Conservation (phyloP, 2,329 filamentous ascomycete genomes). For the Leptographium radiaticola region DNA sequence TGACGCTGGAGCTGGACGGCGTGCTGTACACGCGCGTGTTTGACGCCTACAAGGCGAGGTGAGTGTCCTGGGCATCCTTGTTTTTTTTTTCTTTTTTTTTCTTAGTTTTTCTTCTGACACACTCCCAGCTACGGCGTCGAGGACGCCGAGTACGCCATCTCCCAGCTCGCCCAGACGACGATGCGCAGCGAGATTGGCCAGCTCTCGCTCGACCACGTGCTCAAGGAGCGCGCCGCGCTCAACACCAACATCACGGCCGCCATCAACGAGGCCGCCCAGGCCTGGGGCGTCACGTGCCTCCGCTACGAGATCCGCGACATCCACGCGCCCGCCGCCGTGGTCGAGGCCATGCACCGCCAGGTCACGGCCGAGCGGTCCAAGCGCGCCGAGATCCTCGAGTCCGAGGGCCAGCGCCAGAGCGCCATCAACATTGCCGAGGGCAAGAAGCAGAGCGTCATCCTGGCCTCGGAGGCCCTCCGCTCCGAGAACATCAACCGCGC, state of each 20-base stretch:
- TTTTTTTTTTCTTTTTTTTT: neutral
- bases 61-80: constrained; percentile 16
- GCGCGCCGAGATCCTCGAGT: constrained; percentile 93
- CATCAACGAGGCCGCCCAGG: constrained; percentile 94
- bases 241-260: constrained; percentile 98
- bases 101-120: neutral
- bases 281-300: constrained; percentile 92
- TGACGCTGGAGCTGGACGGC: constrained; percentile 90
- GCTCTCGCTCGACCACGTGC: constrained; percentile 87
- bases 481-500: constrained; percentile 90
- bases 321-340: constrained; percentile 84
- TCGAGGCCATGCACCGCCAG: constrained; percentile 96
- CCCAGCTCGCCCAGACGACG: constrained; percentile 92
- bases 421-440: constrained; percentile 99
- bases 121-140: constrained; percentile 81
- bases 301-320: constrained; percentile 98
- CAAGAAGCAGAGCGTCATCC: constrained; percentile 89
- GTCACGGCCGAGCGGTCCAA: constrained; percentile 96
- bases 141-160: constrained; percentile 97
- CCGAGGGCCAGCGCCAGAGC: constrained; percentile 89
- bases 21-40: constrained; percentile 93
- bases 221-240: constrained; percentile 90
- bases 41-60: constrained; percentile 96
- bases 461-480: constrained; percentile 83
- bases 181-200: constrained; percentile 99